Percentiles rank a stretch among this genome's conserved stretches.
Conservation (phyloP, 179 eudicot species). For the Spinacia oleracea region DNA sequence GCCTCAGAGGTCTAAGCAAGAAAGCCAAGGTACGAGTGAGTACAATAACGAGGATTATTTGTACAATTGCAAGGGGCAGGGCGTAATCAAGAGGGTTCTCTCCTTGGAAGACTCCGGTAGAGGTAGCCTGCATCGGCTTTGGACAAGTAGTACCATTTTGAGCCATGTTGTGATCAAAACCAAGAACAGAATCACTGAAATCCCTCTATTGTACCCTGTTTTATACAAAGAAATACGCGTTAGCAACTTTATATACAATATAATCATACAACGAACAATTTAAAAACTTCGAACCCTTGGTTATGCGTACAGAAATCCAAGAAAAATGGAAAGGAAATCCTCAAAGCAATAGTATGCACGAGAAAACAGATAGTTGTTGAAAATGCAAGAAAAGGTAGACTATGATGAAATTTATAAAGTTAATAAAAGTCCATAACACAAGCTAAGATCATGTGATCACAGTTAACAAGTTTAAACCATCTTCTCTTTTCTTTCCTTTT, state of each 20-base stretch:
- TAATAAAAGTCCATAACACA: slow-evolving; percentile 8
- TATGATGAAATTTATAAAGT: not conserved
- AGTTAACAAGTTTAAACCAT: slow-evolving; percentile 18
- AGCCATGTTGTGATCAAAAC: slow-evolving; percentile 35
- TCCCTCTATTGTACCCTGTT: slow-evolving; percentile 21
- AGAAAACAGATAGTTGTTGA: slow-evolving; percentile 27
- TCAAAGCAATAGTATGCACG: slow-evolving; percentile 21
- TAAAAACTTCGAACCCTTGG: not conserved
- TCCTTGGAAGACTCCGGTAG: slow-evolving; percentile 80
- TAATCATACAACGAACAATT: not conserved
- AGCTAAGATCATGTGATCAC: slow-evolving; percentile 34
- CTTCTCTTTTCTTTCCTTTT: slow-evolving; percentile 7
- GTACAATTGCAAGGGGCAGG: slow-evolving; percentile 74
- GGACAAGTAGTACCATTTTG: slow-evolving; percentile 41
- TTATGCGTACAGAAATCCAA: not conserved
- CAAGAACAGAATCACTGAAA: not conserved
- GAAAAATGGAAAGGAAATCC: slow-evolving; percentile 15
- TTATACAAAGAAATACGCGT: slow-evolving; percentile 18
- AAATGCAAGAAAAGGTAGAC: slow-evolving; percentile 22
- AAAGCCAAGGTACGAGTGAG: slow-evolving; percentile 79
- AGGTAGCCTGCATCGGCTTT: slow-evolving; percentile 73
- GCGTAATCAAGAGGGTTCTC: slow-evolving; percentile 80
- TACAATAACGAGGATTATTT: slow-evolving; percentile 72
- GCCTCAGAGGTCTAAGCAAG: slow-evolving; percentile 74
- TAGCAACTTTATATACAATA: slow-evolving; percentile 10